Conservation (phyloP, 768 basidiomycete species). For the Lactarius sp. region DNA sequence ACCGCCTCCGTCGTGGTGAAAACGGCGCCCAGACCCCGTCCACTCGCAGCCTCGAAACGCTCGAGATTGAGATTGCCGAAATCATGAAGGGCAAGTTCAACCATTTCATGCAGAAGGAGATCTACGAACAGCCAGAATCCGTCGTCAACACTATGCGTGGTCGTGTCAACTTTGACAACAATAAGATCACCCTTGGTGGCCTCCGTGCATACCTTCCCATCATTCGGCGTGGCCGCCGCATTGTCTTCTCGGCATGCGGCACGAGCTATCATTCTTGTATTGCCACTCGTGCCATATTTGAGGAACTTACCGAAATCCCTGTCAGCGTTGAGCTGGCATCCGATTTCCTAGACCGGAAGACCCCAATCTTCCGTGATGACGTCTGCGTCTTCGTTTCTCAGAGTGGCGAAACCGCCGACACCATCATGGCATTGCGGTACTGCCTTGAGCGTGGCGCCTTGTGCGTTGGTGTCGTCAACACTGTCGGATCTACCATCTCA, state of each 20-base stretch:
- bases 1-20: slow-evolving; percentile 90
- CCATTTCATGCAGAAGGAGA: slow-evolving; percentile 99
- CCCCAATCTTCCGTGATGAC: slow-evolving; percentile 98
- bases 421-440: slow-evolving; percentile 92
- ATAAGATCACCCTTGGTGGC: slow-evolving; percentile 90
- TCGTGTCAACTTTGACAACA: slow-evolving; percentile 95
- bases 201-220: slow-evolving; percentile 92
- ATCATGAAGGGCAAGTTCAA: slow-evolving; percentile 99
- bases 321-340: slow-evolving; percentile 95
- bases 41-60: slow-evolving; percentile 94
- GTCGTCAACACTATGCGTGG: slow-evolving; percentile 99
- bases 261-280: slow-evolving; percentile 97
- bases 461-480: slow-evolving; percentile 97
- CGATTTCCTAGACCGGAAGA: slow-evolving; percentile 98
- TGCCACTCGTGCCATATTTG: slow-evolving; percentile 95
- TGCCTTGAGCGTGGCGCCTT: slow-evolving; percentile 96
- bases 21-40: slow-evolving; percentile 57
- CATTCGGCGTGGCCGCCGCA: slow-evolving; percentile 89
- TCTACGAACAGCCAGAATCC: slow-evolving; percentile 97
- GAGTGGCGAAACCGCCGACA: slow-evolving; percentile 98
- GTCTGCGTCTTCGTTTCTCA: slow-evolving; percentile 95
- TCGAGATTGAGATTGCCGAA: slow-evolving; percentile 98
- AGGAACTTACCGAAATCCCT: slow-evolving; percentile 98
- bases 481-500: slow-evolving; percentile 95
- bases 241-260: slow-evolving; percentile 97